Evolutionary conservation across 768 basidiomycete species (phyloP).

Genomic region (Boletus sensibilis): DNA sequence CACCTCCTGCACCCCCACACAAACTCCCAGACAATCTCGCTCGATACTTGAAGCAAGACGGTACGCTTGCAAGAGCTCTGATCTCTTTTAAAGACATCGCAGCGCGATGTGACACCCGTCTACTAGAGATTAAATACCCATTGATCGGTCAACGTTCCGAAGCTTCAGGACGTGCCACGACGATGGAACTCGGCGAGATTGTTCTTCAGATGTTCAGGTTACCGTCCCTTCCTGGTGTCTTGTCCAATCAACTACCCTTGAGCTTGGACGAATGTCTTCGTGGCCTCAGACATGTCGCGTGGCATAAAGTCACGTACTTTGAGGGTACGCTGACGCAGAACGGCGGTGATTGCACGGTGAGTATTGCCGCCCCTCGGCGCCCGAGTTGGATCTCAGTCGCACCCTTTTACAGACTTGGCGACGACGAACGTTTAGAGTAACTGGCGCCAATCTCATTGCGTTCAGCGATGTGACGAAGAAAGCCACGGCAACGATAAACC

Average conservation of each 20-base stretch:
- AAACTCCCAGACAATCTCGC: conserved; percentile 73
- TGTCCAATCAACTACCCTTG: conserved; percentile 77
- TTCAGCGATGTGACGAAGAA: conserved; percentile 94
- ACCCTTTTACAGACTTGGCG: conserved; percentile 62
- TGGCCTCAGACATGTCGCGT: conserved; percentile 84
- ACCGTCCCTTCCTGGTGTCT: conserved; percentile 82
- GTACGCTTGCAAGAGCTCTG: conserved; percentile 85
- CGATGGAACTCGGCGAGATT: conserved; percentile 82
- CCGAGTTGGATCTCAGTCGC: neutral
- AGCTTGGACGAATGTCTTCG: conserved; percentile 90
- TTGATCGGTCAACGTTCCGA: conserved; percentile 75
- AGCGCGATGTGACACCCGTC: conserved; percentile 73
- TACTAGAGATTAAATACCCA: conserved; percentile 82
- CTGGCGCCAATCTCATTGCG: conserved; percentile 83
- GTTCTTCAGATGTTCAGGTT: conserved; percentile 88
- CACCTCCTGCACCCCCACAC: conserved; percentile 35
- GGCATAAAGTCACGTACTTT: conserved; percentile 94
- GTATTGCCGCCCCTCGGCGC: conserved; percentile 27
- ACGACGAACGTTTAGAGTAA: conserved; percentile 77
- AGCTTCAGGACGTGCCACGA: conserved; percentile 48
- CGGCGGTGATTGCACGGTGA: conserved; percentile 89
- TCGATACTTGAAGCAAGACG: conserved; percentile 78
- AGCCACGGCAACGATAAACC: conserved; percentile 84
- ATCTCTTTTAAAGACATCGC: conserved; percentile 89
- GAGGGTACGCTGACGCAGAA: conserved; percentile 90